phyloP scores from a whole-genome alignment of 1,284 basidiomycete genomes.

The Volvariella volvacea region DNA sequence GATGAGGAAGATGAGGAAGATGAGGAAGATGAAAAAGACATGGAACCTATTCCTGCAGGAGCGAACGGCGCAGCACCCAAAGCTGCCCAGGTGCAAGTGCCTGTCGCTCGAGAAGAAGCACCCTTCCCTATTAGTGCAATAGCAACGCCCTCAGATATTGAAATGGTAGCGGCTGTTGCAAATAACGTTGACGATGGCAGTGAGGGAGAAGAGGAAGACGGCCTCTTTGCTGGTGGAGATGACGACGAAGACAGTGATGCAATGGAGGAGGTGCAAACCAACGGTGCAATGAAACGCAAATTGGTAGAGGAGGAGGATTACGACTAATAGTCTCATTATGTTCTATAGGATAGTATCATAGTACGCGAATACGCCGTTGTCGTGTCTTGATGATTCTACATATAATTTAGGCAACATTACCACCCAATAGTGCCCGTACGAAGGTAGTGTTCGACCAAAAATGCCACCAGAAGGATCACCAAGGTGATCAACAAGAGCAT shows the following conservation, averaged over 20 bases:
- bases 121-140: constrained; percentile 50
- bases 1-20: constrained; percentile 53
- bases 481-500: constrained; percentile 29
- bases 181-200: constrained; percentile 55
- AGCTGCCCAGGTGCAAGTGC: constrained; percentile 22
- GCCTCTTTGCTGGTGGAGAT: constrained; percentile 65
- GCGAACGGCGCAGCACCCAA: constrained; percentile 15
- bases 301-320: constrained; percentile 82
- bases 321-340: constrained; percentile 35
- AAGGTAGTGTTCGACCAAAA: constrained; percentile 7
- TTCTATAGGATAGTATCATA: background rate
- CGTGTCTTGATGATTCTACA: constrained; percentile 8
- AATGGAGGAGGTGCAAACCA: constrained; percentile 70
- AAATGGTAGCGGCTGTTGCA: constrained; percentile 41
- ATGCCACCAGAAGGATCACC: constrained; percentile 20
- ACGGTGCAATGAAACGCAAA: constrained; percentile 63
- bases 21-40: constrained; percentile 51
- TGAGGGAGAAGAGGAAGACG: constrained; percentile 53
- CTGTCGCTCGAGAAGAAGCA: constrained; percentile 30
- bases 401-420: background rate
- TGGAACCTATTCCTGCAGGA: constrained; percentile 34
- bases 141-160: constrained; percentile 58
- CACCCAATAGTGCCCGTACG: background rate
- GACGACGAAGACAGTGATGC: constrained; percentile 69
- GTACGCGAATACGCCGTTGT: constrained; percentile 4